phyloP scores from a whole-genome alignment of 176 grass and related monocot species.

The Aegilops speltoides region DNA sequence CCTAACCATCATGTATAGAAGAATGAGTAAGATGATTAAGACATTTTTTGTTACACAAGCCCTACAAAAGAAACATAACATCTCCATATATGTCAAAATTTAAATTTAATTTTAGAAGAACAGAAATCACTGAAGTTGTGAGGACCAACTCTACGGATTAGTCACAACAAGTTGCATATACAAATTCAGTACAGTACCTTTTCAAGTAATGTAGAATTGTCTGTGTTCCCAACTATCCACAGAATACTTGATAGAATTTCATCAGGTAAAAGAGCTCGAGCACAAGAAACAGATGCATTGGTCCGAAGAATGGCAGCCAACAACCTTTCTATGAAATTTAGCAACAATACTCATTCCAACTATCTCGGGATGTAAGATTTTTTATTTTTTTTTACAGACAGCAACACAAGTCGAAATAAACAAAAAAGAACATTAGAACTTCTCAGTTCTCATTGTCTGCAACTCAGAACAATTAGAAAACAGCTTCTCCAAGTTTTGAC shows the following conservation, averaged over 20 bases:
- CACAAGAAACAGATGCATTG: constrained; percentile 57
- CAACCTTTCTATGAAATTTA: constrained; percentile 45
- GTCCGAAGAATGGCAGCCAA: constrained; percentile 57
- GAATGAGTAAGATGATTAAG: background rate
- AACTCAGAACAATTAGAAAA: background rate
- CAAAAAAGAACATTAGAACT: constrained; percentile 1
- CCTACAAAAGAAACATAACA: background rate
- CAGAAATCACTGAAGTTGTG: background rate
- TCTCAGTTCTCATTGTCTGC: background rate
- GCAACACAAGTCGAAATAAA: background rate
- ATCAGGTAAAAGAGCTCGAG: constrained; percentile 64
- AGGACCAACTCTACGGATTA: constrained; percentile 8
- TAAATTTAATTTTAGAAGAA: background rate
- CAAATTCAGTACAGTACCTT: constrained; percentile 46
- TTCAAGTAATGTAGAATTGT: constrained; percentile 63
- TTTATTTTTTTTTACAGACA: background rate
- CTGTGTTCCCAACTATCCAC: constrained; percentile 78
- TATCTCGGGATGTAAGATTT: background rate
- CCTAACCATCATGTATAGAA: background rate
- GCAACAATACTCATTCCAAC: constrained; percentile 18
- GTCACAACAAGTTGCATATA: background rate
- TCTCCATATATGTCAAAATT: background rate
- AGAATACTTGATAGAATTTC: constrained; percentile 68
- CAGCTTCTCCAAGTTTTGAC: background rate
- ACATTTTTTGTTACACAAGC: background rate